Evolutionary conservation across 2,329 filamentous ascomycete genomes (phyloP), one percentile per base, ranked within the genome.

Genomic region (Claviceps sp.): DNA sequence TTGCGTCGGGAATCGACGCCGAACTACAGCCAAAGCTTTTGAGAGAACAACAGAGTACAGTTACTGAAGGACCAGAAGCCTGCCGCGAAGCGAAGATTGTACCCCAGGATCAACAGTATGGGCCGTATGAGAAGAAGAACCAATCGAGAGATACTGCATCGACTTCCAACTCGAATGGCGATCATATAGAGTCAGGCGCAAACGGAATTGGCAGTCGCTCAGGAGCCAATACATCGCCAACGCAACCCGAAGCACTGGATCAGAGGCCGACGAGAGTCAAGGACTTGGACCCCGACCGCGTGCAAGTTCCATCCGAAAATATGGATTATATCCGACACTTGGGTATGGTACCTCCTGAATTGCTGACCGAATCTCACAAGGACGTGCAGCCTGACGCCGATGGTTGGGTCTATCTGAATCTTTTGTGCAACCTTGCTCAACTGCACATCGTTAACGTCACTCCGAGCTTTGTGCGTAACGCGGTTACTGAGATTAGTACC

Each of bases 371-470:
- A 18, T 52, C 43, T 2, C 26, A 55, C 7, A 60, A 70, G 2
- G 74, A 81, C 50, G 77, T 81, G 11, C 73, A 76, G 14, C 75
- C 81, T 0, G 82, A 84, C 51, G 72, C 74, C 0, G 81, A 88
- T 26, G 86, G 86, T 4, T 93, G 87, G 87, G 81, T 91, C 0
- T 91, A 90, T 59, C 69, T 93, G 6, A 93, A 93, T 58, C 69
- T 94, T 1, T 73, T 94, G 1, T 82, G 84, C 62, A 89, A 85
- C 61, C 77, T 94, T 72, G 88, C 88, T 0, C 88, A 94, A 66
- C 70, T 94, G 18, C 88, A 94, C 60, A 91, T 89, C 0, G 76
- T 93, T 58, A 90, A 88, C 54, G 87, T 94, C 1, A 89, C 88
- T 0, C 76, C 83, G 0, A 81, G 84, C 30, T 91, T 91, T 59